phyloP scores from a whole-genome alignment of 257 asterid genomes.

The Fraxinus pennsylvanica region DNA sequence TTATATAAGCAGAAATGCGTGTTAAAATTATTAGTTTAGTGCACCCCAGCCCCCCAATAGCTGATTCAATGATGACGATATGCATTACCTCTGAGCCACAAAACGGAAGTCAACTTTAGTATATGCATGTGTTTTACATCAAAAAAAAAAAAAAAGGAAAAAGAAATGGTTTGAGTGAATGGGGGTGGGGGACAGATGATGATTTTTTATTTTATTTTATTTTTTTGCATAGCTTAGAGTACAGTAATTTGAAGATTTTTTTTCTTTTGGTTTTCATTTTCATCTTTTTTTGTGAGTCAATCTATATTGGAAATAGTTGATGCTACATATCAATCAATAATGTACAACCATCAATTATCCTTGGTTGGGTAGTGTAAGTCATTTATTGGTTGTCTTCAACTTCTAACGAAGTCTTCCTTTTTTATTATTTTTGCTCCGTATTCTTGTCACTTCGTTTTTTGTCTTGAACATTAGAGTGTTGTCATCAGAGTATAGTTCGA shows the following conservation, averaged over 20 bases:
- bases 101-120: conserved; percentile 68
- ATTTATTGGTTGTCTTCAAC: not conserved
- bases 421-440: not conserved
- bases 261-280: conserved; percentile 21
- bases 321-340: conserved; percentile 12
- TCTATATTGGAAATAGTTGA: conserved; percentile 33
- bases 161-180: conserved; percentile 9
- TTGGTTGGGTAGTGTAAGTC: not conserved
- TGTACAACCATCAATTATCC: conserved; percentile 14
- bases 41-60: conserved; percentile 44
- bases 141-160: not conserved
- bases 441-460: not conserved
- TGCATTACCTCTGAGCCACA: conserved; percentile 52
- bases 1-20: conserved; percentile 40
- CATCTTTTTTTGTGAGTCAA: conserved; percentile 40
- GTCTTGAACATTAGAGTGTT: not conserved
- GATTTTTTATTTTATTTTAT: not conserved
- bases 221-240: conserved; percentile 47
- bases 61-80: conserved; percentile 53
- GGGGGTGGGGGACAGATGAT: not conserved
- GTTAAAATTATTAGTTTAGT: conserved; percentile 32
- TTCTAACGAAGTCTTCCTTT: not conserved
- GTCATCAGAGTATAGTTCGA: not conserved
- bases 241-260: conserved; percentile 19
- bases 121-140: conserved; percentile 39